Evolutionary conservation across 2,329 filamentous ascomycete genomes (phyloP).

Genomic region (Diplodia corticola): DNA sequence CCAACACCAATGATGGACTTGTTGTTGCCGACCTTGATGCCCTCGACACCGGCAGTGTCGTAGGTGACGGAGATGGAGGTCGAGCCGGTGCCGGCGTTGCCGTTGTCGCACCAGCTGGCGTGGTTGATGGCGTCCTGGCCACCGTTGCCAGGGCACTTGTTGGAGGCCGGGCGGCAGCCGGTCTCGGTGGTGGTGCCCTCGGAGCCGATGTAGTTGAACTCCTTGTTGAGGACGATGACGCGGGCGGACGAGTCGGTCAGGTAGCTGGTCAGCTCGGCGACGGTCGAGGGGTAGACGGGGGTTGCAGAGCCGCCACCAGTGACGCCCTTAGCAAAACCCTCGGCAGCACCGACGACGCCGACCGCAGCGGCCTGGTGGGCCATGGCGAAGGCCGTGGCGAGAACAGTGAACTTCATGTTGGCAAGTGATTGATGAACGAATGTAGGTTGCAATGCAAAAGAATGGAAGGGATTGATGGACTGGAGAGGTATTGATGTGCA

Average conservation of each 20-base stretch:
- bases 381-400: slow-evolving; percentile 2
- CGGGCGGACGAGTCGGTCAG: slow-evolving; percentile 56
- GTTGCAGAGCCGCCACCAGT: slow-evolving; percentile 61
- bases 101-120: slow-evolving; percentile 60
- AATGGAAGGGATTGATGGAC: slow-evolving; percentile 16
- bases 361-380: slow-evolving; percentile 10
- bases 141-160: slow-evolving; percentile 51
- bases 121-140: slow-evolving; percentile 64
- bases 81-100: slow-evolving; percentile 55
- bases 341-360: slow-evolving; percentile 40
- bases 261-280: slow-evolving; percentile 59
- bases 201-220: slow-evolving; percentile 56
- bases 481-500: slow-evolving; percentile 5
- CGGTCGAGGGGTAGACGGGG: slow-evolving; percentile 56
- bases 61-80: slow-evolving; percentile 45
- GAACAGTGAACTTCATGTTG: slow-evolving; percentile 17
- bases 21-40: slow-evolving; percentile 57
- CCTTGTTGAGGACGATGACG: slow-evolving; percentile 59
- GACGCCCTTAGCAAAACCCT: slow-evolving; percentile 55
- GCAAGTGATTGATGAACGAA: not conserved
- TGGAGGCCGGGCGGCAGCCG: slow-evolving; percentile 57
- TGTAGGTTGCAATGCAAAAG: not conserved
- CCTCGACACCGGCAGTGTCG: slow-evolving; percentile 54
- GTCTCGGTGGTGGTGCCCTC: slow-evolving; percentile 55
- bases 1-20: slow-evolving; percentile 60